Conservation (phyloP, 805 yeast genomes). For the Suhomyces pyralidae region DNA sequence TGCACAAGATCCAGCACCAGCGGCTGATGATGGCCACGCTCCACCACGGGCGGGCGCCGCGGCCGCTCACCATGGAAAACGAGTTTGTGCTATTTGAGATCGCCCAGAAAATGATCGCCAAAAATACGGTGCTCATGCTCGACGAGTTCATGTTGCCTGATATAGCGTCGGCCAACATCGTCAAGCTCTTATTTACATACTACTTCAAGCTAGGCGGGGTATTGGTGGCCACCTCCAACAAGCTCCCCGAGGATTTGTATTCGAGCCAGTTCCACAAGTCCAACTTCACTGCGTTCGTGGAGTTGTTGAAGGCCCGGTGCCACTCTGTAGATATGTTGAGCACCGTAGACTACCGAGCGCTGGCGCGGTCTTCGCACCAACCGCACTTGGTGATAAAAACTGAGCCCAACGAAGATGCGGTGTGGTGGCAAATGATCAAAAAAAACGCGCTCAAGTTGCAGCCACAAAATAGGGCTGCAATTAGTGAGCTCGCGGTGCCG, state of each 20-base stretch:
- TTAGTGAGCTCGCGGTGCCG: slow-evolving; percentile 14
- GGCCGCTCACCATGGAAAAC: slow-evolving; percentile 44
- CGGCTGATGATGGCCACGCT: slow-evolving; percentile 33
- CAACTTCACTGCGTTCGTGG: slow-evolving; percentile 56
- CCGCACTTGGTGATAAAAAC: slow-evolving; percentile 33
- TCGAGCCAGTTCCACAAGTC: slow-evolving; percentile 60
- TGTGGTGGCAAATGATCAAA: slow-evolving; percentile 36
- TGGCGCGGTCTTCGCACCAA: slow-evolving; percentile 18
- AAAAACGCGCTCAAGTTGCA: slow-evolving; percentile 14
- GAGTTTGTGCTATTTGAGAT: slow-evolving; percentile 65
- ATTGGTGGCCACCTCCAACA: slow-evolving; percentile 68
- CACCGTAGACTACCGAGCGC: slow-evolving; percentile 50
- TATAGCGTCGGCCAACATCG: slow-evolving; percentile 67
- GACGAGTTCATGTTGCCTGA: slow-evolving; percentile 81
- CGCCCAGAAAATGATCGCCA: slow-evolving; percentile 59
- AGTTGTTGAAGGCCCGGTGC: slow-evolving; percentile 57
- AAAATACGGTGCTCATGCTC: slow-evolving; percentile 56
- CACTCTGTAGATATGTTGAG: slow-evolving; percentile 61
- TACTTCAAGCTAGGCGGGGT: slow-evolving; percentile 75
- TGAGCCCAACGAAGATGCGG: slow-evolving; percentile 16
- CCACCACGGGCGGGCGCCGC: slow-evolving; percentile 9
- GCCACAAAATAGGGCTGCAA: neutral
- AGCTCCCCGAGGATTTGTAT: slow-evolving; percentile 69
- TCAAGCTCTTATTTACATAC: slow-evolving; percentile 61
- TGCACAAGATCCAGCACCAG: slow-evolving; percentile 52